Base-by-base conservation (phyloP, 176 grass and related monocot species). In the Oryza meyeriana region DNA sequence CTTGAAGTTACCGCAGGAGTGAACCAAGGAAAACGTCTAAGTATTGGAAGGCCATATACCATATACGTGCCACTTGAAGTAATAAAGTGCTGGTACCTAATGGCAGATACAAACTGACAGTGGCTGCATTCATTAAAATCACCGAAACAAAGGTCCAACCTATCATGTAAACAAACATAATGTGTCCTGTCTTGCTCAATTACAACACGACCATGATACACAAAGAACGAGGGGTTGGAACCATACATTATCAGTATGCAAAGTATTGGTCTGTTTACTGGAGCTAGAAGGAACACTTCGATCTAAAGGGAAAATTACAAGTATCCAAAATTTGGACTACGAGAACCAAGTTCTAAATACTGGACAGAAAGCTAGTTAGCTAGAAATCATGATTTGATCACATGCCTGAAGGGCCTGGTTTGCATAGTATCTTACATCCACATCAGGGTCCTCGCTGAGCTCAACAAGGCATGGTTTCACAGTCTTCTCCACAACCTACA, bases 401-500 rank as follows among this genome's bases (percentile, higher is more conserved):
- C 95, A 93, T 5, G 92, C 88, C 61, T 88, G 92, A 22, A 94
- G 92, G 33, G 95, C 95, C 78, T 98, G 88, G 45, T 83, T 85
- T 10, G 95, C 90, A 35, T 85, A 98, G 85, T 87, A 91, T 69
- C 95, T 82, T 63, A 98, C 95, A 74, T 98, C 95, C 20, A 98
- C 92, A 77, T 98, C 95, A 28, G 95, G 95, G 77, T 98, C 95
- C 90, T 98, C 95, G 7, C 86, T 93, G n/a, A 98, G 92, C 76
- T 98, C 95, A 13, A 94, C 86, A 14, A 98, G 86, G 69, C 95
- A 98, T 61, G 92, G 92, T 32, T 91, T 92, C 81, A 98, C 64
- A 1, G 26, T 86, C 79, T 89, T 87, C 48, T 98, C 95, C 26
- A 88, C 92, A 28, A 92, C 90, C 95, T 94, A 79, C 17, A 71